These are phyloP conservation scores for Calonectria fujianensis DNA, from an alignment of 2,329 filamentous ascomycete genomes.

Conservation along the genomic window DNA sequence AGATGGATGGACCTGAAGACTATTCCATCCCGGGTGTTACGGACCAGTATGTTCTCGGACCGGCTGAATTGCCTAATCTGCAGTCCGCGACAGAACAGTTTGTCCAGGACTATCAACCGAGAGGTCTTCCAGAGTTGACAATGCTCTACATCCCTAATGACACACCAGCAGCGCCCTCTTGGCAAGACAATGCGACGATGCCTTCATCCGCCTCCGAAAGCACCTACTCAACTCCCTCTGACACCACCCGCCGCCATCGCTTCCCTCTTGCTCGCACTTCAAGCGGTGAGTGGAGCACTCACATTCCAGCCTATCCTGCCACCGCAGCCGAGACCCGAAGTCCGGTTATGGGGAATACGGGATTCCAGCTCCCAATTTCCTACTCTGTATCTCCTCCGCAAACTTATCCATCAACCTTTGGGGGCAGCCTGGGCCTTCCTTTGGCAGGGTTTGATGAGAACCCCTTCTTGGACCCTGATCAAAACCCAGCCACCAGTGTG, in stretches of 20 bases:
- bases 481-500: conserved; percentile 65
- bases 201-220: conserved; percentile 69
- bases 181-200: conserved; percentile 64
- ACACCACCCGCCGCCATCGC: conserved; percentile 57
- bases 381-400: conserved; percentile 56
- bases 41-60: conserved; percentile 51
- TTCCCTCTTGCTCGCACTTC: conserved; percentile 53
- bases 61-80: conserved; percentile 41
- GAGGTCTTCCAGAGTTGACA: conserved; percentile 49
- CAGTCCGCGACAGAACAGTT: conserved; percentile 44
- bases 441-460: conserved; percentile 62
- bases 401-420: conserved; percentile 60
- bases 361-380: conserved; percentile 55
- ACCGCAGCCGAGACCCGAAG: conserved; percentile 44
- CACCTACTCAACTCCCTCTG: conserved; percentile 68
- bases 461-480: conserved; percentile 60
- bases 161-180: conserved; percentile 48
- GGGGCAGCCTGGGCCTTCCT: conserved; percentile 55
- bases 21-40: conserved; percentile 48
- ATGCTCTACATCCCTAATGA: conserved; percentile 52
- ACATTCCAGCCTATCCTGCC: conserved; percentile 55
- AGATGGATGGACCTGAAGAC: conserved; percentile 46
- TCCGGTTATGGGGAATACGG: conserved; percentile 47
- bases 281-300: conserved; percentile 58
- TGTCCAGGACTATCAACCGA: conserved; percentile 49